Conservation (phyloP, 2,329 filamentous ascomycete species). For the Fusarium azukiicola region DNA sequence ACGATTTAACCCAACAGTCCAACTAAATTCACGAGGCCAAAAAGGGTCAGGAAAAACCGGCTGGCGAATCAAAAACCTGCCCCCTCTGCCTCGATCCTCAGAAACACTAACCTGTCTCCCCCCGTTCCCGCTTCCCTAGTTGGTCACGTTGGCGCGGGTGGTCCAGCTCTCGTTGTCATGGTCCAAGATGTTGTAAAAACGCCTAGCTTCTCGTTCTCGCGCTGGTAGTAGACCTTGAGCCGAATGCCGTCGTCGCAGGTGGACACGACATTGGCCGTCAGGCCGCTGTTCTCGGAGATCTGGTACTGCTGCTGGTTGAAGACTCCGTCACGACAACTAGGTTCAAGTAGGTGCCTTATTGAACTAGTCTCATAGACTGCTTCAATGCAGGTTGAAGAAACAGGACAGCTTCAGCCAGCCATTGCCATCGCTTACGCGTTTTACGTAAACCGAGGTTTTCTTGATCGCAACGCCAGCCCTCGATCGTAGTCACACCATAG, state of each 20-base stretch:
- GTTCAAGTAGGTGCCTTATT: background rate
- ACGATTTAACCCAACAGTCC: background rate
- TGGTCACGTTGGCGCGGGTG: background rate
- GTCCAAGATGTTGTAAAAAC: slow-evolving; percentile 9
- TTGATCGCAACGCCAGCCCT: background rate
- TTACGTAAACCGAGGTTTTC: background rate
- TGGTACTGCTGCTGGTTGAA: background rate
- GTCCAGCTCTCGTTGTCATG: background rate
- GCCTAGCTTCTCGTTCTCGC: background rate
- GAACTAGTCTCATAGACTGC: background rate
- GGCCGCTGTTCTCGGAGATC: background rate
- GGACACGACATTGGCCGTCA: slow-evolving; percentile 14
- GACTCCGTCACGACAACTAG: background rate
- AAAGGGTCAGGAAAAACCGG: background rate
- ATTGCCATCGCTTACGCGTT: background rate
- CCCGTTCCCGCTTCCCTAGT: background rate
- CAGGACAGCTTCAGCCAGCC: background rate
- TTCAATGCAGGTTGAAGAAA: background rate
- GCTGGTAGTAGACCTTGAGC: slow-evolving; percentile 23
- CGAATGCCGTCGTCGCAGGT: background rate
- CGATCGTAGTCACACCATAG: background rate
- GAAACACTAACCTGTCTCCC: slow-evolving; percentile 5
- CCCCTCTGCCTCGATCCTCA: background rate
- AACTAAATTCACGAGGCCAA: background rate
- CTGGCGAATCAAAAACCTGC: slow-evolving; percentile 10